Percentiles rank a stretch among this genome's conserved stretches.
These are phyloP conservation scores for Stylonectria norvegica DNA, from an alignment of 2,329 filamentous ascomycete species.

Conservation along the genomic window DNA sequence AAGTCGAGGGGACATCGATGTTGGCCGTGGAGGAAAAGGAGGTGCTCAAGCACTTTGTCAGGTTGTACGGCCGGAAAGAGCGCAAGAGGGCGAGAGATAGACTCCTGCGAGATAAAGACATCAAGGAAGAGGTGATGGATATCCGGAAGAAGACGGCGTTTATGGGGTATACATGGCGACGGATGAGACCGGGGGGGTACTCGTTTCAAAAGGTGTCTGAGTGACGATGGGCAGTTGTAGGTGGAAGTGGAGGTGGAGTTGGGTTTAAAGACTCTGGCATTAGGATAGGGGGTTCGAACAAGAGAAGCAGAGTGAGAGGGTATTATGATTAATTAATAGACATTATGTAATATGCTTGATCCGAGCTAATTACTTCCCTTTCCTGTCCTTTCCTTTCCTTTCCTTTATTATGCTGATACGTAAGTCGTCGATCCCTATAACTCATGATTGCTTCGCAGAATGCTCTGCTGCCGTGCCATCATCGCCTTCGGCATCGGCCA, in stretches of 20 bases:
- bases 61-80: conserved; percentile 58
- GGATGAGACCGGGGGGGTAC: conserved; percentile 39
- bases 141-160: conserved; percentile 81
- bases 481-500: conserved; percentile 16
- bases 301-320: too few species aligned
- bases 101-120: conserved; percentile 68
- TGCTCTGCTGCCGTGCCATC: too few species aligned
- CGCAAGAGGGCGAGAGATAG: conserved; percentile 81
- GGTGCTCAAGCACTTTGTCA: conserved; percentile 49
- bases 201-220: conserved; percentile 11
- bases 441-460: too few species aligned
- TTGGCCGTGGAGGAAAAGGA: conserved; percentile 37
- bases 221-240: neutral
- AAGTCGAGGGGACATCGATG: conserved; percentile 40
- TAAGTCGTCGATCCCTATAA: conserved; percentile 12
- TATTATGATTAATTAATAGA: neutral
- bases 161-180: conserved; percentile 81
- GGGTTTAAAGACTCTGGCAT: too few species aligned
- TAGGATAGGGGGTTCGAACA: too few species aligned
- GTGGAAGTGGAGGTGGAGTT: too few species aligned
- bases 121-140: conserved; percentile 67
- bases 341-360: neutral
- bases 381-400: too few species aligned
- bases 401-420: too few species aligned
- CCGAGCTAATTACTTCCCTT: too few species aligned